Conservation (phyloP, 495 filamentous ascomycete genomes). For the Podospora comata region DNA sequence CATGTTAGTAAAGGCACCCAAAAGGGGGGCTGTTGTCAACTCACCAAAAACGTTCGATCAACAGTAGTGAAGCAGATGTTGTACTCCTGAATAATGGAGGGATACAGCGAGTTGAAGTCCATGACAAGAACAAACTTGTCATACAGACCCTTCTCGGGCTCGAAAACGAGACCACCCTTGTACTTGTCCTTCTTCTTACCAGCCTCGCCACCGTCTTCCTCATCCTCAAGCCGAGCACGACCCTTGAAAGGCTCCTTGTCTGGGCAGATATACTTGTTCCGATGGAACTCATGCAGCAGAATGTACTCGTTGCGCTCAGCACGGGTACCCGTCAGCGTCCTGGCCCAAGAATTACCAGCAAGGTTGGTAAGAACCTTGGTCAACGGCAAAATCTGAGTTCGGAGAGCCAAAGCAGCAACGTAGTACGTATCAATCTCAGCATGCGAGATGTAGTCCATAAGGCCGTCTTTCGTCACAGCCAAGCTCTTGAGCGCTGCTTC, state of each 20-base stretch:
- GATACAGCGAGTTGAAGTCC: conserved; percentile 99
- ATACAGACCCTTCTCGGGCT: conserved; percentile 94
- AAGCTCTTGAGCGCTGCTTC: conserved; percentile 84
- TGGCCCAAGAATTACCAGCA: conserved; percentile 96
- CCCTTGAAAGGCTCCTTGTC: conserved; percentile 78
- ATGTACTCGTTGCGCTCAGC: conserved; percentile 99
- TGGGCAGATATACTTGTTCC: conserved; percentile 95
- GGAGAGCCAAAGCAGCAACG: conserved; percentile 81
- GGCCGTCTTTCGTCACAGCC: conserved; percentile 76
- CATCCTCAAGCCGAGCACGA: conserved; percentile 63
- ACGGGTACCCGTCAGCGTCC: conserved; percentile 89
- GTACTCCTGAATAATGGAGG: conserved; percentile 97
- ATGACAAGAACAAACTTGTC: conserved; percentile 97
- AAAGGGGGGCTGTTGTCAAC: conserved; percentile 14
- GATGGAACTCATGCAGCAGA: conserved; percentile 91
- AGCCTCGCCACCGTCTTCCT: conserved; percentile 61
- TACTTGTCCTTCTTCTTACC: conserved; percentile 95
- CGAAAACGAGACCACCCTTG: conserved; percentile 96
- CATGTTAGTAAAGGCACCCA: conserved; percentile 23
- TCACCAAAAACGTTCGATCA: conserved; percentile 63
- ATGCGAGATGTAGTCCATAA: conserved; percentile 90
- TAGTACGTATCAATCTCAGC: conserved; percentile 95
- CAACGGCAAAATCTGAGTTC: conserved; percentile 85
- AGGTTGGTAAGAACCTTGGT: conserved; percentile 95
- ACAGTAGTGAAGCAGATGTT: conserved; percentile 99